phyloP scores from a whole-genome alignment of 169 alveolate genomes.

The Eimeria sp. region DNA sequence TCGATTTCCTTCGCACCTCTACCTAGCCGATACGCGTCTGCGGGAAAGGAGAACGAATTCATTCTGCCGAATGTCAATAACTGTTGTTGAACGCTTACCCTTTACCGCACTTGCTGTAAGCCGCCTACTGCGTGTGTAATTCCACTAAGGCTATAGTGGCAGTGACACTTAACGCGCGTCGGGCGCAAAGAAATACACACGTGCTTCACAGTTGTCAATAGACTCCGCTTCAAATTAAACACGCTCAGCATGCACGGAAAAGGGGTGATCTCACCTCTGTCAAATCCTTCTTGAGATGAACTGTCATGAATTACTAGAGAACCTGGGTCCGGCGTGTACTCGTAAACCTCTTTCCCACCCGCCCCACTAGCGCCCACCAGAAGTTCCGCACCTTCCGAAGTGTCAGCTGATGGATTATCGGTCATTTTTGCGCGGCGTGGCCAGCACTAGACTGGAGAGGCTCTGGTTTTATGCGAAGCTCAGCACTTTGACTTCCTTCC shows the following conservation, averaged over 20 bases:
- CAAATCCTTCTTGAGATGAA: constrained; percentile 25
- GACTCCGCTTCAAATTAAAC: not conserved
- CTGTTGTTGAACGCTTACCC: not conserved
- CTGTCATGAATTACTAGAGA: constrained; percentile 29
- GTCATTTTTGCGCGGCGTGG: not conserved
- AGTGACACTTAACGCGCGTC: not conserved
- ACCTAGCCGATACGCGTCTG: constrained; percentile 20
- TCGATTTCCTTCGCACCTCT: constrained; percentile 49
- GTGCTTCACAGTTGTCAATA: not conserved
- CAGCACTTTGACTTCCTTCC: not conserved
- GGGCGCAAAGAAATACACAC: not conserved
- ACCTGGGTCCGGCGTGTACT: constrained; percentile 67
- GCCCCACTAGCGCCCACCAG: constrained; percentile 32
- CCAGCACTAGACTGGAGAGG: not conserved
- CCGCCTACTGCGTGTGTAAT: not conserved
- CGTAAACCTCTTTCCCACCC: constrained; percentile 71
- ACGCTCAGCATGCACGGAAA: not conserved
- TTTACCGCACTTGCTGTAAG: not conserved
- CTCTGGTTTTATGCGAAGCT: not conserved
- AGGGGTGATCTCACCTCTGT: constrained; percentile 18
- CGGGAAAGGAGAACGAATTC: not conserved
- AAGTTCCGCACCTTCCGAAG: constrained; percentile 13
- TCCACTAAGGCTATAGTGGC: not conserved
- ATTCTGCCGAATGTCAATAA: not conserved
- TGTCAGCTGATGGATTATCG: not conserved